Base-by-base conservation (phyloP, 495 filamentous ascomycete species). In the Tuber aestivum region DNA sequence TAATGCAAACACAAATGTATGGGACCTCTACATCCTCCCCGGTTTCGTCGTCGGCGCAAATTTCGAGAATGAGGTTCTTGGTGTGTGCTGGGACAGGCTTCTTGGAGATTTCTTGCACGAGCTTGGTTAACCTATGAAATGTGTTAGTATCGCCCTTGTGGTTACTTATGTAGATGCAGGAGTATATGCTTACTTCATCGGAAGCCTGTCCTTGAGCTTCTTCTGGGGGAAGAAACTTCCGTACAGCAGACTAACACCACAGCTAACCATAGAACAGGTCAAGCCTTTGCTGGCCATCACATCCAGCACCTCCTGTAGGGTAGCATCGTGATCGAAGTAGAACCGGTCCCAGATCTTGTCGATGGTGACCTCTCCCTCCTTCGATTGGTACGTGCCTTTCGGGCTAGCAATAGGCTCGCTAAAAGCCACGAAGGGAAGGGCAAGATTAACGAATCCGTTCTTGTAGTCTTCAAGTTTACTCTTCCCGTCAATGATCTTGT, bases 291-390 rank as follows among this genome's bases (percentile, higher is more conserved):
- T 85, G 76, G 91, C 86, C 83, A 99, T 97, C 80, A 92, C 84
- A 61, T 92, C 88, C 12, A 99, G 83, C 81, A 99, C 92, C 81
- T 97, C 89, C 80, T 87, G 87, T 76, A 99, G 86, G 27, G 93
- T 93, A 73, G 97, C 89, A 82, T 99, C 89, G 37, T 78, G 6
- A 71, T 91, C 89, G 71, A 96, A 88, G 86, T 99, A 94, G 83
- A 98, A 99, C 27, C 96, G 92, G 85, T 97, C 96, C 96, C 96
- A 99, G 48, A 99, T 89, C 85, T 94, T 96, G 85, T 99, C 96
- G 79, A 98, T 91, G 45, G 87, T 89, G 50, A 97, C 91, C 84
- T 97, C 93, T 79, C 90, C 91, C 42, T 91, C 87, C 56, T 89
- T 85, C 81, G 86, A 89, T 81, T 86, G 82, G 84, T 98, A 99